Evolutionary conservation across 2,329 filamentous ascomycete species (phyloP), one percentile per base, ranked within the genome.

Genomic region (Incumbomyces lentus): DNA sequence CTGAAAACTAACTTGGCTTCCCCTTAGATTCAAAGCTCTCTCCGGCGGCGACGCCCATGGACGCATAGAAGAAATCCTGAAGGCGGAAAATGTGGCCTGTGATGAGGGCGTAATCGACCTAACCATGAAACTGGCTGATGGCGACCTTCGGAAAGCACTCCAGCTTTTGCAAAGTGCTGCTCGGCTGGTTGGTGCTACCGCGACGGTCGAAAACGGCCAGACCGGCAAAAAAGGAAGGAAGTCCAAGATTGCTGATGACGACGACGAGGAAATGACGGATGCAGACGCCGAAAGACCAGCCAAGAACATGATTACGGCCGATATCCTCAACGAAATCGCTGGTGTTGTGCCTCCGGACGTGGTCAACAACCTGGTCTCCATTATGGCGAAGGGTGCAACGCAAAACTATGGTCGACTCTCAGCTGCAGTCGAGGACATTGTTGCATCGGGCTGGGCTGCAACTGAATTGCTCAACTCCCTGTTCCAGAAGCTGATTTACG

Each of bases 401-500:
- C 71, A 53, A 75, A 75, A 18, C 36, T 98, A 94, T 60, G 75
- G 80, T 49, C 74, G 76, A 11, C 78, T 98, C 13, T 80, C 87
- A 0, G 80, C 79, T 54, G 81, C 86, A 5, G 84, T 96, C 4
- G 86, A 89, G 58, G 84, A 95, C 54, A 81, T 98, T 72, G 82
- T 96, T 39, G 90, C 90, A 0, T 92, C 96, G 67, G 92, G 92
- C 7, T 98, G 92, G 90, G 95, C 89, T 63, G 92, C 90, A 18
- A 81, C 82, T 6, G 92, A 96, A 66, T 78, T 95, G 19, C 75
- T 96, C 32, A 71, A 76, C 14, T 88, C 95, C 74, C 70, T 95
- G 35, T 96, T 95, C 60, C 84, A 92, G 64, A 72, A 76, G 19
- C 69, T 96, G 32, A 76, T 95, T 22, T 86, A 79, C 60, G 87